Evolutionary conservation across 2,329 filamentous ascomycete genomes (phyloP).

Genomic region (Apiospora hydei): DNA sequence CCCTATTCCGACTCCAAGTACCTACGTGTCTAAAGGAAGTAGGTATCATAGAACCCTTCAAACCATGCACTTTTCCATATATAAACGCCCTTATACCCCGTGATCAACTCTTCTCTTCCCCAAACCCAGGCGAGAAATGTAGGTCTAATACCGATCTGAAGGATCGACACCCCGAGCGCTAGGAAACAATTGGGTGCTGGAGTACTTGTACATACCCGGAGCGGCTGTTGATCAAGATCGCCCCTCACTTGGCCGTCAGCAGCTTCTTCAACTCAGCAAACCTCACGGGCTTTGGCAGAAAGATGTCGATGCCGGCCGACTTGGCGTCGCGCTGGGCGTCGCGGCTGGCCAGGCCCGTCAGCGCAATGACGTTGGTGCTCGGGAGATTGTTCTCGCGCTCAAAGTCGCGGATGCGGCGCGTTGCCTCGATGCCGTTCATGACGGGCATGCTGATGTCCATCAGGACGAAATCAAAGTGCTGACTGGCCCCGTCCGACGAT

Average conservation of each 20-base stretch:
- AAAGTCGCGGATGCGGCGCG: constrained; percentile 55
- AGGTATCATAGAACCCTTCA: neutral
- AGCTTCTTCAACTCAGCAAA: constrained; percentile 50
- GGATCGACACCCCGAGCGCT: no score
- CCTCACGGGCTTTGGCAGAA: constrained; percentile 58
- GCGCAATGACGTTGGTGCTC: constrained; percentile 56
- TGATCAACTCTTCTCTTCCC: neutral
- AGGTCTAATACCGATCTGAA: neutral
- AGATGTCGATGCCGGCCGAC: constrained; percentile 49
- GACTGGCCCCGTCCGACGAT: constrained; percentile 20
- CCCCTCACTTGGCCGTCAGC: constrained; percentile 17
- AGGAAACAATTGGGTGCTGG: neutral
- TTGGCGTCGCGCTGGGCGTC: constrained; percentile 56
- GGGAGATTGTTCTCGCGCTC: constrained; percentile 51
- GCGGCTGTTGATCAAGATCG: neutral
- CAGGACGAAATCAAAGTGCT: constrained; percentile 45
- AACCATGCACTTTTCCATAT: neutral
- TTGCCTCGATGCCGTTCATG: constrained; percentile 59
- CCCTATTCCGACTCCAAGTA: neutral
- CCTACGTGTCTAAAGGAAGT: neutral
- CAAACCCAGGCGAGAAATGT: neutral
- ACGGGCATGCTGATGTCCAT: constrained; percentile 65
- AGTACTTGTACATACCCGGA: neutral
- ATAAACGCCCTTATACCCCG: neutral
- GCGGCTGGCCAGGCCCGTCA: constrained; percentile 59